A percentile compares a stretch with the other conserved stretches of the same genome.
These are phyloP conservation scores for Hypomyces perniciosus DNA, from an alignment of 2,329 filamentous ascomycete genomes.

Conservation along the genomic window DNA sequence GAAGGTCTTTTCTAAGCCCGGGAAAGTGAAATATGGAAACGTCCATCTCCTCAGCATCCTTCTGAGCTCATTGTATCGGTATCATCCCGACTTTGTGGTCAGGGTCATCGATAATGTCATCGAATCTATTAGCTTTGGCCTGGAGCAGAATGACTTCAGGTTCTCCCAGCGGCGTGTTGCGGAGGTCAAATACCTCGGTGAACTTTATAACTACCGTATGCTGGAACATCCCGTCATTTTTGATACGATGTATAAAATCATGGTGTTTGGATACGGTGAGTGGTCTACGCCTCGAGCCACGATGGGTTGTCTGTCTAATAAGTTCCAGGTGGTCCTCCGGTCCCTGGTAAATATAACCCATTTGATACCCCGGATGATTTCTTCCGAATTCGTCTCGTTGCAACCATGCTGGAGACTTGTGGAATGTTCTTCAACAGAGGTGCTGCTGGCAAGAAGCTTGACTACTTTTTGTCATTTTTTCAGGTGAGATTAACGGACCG, in stretches of 20 bases:
- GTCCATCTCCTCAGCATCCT: slow-evolving; percentile 90
- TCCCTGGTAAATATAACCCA: slow-evolving; percentile 67
- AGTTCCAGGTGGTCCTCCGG: slow-evolving; percentile 63
- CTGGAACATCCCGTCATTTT: slow-evolving; percentile 94
- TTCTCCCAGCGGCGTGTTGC: slow-evolving; percentile 92
- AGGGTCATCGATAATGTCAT: slow-evolving; percentile 87
- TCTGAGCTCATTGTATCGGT: slow-evolving; percentile 79
- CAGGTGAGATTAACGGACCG: slow-evolving; percentile 48
- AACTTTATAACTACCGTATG: slow-evolving; percentile 97
- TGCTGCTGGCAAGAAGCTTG: slow-evolving; percentile 89
- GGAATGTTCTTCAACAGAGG: slow-evolving; percentile 95
- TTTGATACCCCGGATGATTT: slow-evolving; percentile 90
- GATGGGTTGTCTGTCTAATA: slow-evolving; percentile 14
- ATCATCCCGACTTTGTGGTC: slow-evolving; percentile 87
- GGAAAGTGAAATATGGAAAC: slow-evolving; percentile 96
- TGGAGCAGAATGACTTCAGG: slow-evolving; percentile 96
- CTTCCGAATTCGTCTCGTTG: slow-evolving; percentile 87
- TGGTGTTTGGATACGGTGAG: slow-evolving; percentile 81
- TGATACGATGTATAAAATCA: slow-evolving; percentile 87
- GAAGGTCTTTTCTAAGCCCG: slow-evolving; percentile 92
- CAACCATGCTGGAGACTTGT: slow-evolving; percentile 87
- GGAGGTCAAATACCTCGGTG: slow-evolving; percentile 92
- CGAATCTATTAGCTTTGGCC: slow-evolving; percentile 78
- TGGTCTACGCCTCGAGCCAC: slow-evolving; percentile 5
- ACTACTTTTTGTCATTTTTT: slow-evolving; percentile 95